phyloP scores from a whole-genome alignment of 345 rosid genomes.

The Erodium maritimum region DNA sequence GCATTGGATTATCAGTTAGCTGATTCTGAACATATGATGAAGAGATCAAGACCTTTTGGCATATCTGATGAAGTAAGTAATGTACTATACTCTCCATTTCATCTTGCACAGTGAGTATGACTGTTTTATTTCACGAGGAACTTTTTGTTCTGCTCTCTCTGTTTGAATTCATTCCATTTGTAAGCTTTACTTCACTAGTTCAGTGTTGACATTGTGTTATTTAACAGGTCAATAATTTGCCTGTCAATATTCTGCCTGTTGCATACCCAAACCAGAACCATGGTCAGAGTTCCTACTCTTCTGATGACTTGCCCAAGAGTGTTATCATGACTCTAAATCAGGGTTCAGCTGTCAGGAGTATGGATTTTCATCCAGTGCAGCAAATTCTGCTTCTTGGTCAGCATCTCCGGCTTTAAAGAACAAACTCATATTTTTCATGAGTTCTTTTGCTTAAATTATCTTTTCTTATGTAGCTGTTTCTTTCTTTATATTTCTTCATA shows the following conservation, averaged over 20 bases:
- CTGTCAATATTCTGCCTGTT: constrained; percentile 54
- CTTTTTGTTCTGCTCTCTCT: constrained; percentile 2
- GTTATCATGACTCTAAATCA: constrained; percentile 48
- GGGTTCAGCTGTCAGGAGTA: constrained; percentile 69
- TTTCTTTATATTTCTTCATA: constrained; percentile 2
- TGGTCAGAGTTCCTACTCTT: constrained; percentile 61
- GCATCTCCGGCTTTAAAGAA: constrained; percentile 11
- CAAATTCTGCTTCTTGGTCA: constrained; percentile 79
- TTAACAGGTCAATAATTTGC: constrained; percentile 55
- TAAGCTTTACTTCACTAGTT: too few relatives aligned
- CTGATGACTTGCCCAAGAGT: constrained; percentile 74
- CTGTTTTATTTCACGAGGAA: neutral
- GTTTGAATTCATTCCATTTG: neutral
- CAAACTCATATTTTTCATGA: neutral
- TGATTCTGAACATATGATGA: constrained; percentile 59
- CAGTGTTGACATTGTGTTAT: neutral
- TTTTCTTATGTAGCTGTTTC: constrained; percentile 5
- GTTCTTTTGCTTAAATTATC: neutral
- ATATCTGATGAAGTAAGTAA: constrained; percentile 68
- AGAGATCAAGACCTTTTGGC: constrained; percentile 67
- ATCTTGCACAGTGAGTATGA: neutral
- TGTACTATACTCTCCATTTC: neutral
- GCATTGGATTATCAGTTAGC: constrained; percentile 68
- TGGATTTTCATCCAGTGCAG: constrained; percentile 83
- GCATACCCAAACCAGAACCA: constrained; percentile 55